Evolutionary conservation across 345 rosid species (phyloP).

Genomic region (Rhodomyrtus tomentosa): DNA sequence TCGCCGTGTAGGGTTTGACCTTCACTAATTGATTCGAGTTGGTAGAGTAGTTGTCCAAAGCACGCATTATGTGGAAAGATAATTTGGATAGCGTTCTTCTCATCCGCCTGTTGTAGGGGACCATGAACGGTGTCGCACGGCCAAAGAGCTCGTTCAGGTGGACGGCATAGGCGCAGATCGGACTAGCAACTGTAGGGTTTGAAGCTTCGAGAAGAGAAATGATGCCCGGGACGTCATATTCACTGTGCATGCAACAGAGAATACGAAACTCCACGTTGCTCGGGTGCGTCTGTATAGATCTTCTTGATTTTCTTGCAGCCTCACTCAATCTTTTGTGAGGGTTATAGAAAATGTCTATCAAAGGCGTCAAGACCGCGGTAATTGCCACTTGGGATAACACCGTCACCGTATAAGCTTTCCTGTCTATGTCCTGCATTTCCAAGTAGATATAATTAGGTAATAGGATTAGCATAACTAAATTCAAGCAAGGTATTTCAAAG

Average conservation of each 20-base stretch:
- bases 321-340: neutral
- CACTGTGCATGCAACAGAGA: constrained; percentile 15
- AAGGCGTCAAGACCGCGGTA: constrained; percentile 1
- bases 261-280: constrained; percentile 2
- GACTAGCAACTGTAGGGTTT: neutral
- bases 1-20: constrained; percentile 3
- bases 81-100: neutral
- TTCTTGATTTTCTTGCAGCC: neutral
- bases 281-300: neutral
- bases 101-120: constrained; percentile 1
- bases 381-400: constrained; percentile 5
- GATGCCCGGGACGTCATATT: constrained; percentile 13
- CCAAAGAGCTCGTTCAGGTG: constrained; percentile 15
- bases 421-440: neutral
- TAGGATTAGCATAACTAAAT: neutral
- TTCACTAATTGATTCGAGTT: neutral
- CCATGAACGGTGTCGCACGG: constrained; percentile 6
- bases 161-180: constrained; percentile 1
- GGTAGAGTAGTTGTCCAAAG: constrained; percentile 6
- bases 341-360: constrained; percentile 7
- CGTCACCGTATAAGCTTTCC: neutral
- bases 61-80: constrained; percentile 11
- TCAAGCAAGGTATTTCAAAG: neutral
- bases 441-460: neutral
- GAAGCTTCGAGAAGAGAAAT: constrained; percentile 18